Evolutionary conservation across 768 basidiomycete species (phyloP).

Genomic region (Boletus sp.): DNA sequence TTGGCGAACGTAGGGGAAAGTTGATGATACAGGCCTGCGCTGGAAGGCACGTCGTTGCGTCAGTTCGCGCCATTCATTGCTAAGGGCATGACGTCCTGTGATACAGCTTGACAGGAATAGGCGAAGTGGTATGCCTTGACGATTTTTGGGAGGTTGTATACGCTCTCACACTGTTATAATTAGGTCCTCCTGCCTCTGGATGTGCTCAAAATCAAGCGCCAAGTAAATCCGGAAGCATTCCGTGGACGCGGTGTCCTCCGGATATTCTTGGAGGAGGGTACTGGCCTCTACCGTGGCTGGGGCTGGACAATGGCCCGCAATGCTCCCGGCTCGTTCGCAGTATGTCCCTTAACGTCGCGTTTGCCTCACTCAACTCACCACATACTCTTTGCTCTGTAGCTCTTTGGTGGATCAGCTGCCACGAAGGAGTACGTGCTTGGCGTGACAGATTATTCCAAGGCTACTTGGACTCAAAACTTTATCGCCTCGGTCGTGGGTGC

Average conservation of each 20-base stretch:
- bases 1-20: slow-evolving; percentile 94
- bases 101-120: slow-evolving; percentile 70
- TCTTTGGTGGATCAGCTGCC: slow-evolving; percentile 93
- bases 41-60: slow-evolving; percentile 62
- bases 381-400: slow-evolving; percentile 44
- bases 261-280: slow-evolving; percentile 90
- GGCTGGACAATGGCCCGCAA: slow-evolving; percentile 99
- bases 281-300: slow-evolving; percentile 93
- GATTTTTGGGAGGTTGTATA: neutral
- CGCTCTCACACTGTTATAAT: neutral
- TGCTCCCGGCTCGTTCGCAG: slow-evolving; percentile 93
- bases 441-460: slow-evolving; percentile 85
- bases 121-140: slow-evolving; percentile 79
- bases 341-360: slow-evolving; percentile 40
- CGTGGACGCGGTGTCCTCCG: slow-evolving; percentile 88
- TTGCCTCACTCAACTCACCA: neutral
- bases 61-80: neutral
- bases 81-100: neutral
- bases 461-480: slow-evolving; percentile 98
- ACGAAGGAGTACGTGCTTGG: slow-evolving; percentile 94
- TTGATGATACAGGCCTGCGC: slow-evolving; percentile 94
- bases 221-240: slow-evolving; percentile 98
- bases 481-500: slow-evolving; percentile 93
- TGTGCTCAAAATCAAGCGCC: slow-evolving; percentile 96
- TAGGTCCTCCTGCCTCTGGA: slow-evolving; percentile 94